Conservation (phyloP, 345 rosid genomes). For the Diplotaxis tenuifolia region DNA sequence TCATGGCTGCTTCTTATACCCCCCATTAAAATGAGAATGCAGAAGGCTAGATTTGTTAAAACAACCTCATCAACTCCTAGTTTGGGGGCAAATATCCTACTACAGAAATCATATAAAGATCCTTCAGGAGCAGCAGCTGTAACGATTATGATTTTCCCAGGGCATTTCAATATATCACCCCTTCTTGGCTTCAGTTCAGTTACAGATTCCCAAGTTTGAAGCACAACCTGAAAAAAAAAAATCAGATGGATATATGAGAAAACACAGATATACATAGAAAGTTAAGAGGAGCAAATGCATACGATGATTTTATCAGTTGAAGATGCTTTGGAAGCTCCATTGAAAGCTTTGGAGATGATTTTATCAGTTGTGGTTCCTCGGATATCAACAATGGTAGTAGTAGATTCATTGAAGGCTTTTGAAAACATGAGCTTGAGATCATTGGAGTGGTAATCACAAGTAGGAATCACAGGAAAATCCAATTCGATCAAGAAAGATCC, state of each 20-base stretch:
- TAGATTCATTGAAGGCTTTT: conserved; percentile 29
- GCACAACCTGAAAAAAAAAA: conserved; percentile 48
- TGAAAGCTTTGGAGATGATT: conserved; percentile 36
- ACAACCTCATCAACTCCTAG: conserved; percentile 61
- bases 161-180: conserved; percentile 50
- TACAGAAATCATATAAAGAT: conserved; percentile 44
- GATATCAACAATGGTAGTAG: conserved; percentile 48
- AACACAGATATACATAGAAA: not conserved
- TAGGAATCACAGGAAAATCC: conserved; percentile 47
- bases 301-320: conserved; percentile 46
- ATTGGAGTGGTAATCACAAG: not conserved
- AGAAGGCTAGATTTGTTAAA: not conserved
- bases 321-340: conserved; percentile 42
- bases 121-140: conserved; percentile 36
- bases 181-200: conserved; percentile 45
- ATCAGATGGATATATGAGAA: not conserved
- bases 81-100: conserved; percentile 49
- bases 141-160: conserved; percentile 53
- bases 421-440: conserved; percentile 15
- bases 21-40: not conserved
- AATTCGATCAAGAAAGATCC: conserved; percentile 46
- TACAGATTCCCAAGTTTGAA: conserved; percentile 60
- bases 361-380: conserved; percentile 33
- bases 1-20: not conserved
- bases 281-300: not conserved